A percentile compares a stretch with the other conserved stretches of the same genome.
phyloP scores from a whole-genome alignment of 768 basidiomycete genomes.

The Tulasnella sp. region DNA sequence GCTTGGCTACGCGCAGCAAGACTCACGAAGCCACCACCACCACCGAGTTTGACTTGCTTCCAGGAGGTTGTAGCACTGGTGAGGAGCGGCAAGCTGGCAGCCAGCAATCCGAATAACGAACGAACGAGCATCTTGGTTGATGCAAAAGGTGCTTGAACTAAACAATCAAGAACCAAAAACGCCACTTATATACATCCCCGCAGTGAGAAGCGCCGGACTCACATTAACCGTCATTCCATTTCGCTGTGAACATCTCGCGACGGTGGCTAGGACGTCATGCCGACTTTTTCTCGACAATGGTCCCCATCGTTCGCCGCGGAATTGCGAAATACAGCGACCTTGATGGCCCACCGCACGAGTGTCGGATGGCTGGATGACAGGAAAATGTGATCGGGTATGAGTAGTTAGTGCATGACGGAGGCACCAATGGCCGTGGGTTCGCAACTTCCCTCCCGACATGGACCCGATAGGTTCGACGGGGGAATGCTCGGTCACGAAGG shows the following conservation, averaged over 20 bases:
- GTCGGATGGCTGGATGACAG: not conserved
- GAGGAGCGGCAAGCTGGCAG: not conserved
- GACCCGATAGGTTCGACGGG: not conserved
- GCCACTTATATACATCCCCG: not conserved
- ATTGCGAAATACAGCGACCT: not conserved
- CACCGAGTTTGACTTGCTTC: conserved; percentile 12
- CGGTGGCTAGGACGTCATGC: not conserved
- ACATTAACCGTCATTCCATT: not conserved
- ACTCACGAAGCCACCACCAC: conserved; percentile 14
- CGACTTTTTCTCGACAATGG: not conserved
- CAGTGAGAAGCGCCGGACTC: not conserved
- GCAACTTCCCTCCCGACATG: not conserved
- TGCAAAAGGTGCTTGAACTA: not conserved
- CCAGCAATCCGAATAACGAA: not conserved
- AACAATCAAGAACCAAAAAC: not conserved
- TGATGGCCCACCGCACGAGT: not conserved
- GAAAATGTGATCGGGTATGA: not conserved
- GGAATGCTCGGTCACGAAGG: not conserved
- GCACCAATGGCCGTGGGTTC: not conserved
- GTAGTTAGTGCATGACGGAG: not conserved
- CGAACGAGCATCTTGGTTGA: not conserved
- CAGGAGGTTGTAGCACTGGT: not conserved
- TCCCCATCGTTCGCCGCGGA: not conserved
- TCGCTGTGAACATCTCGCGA: not conserved
- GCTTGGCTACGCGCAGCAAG: not conserved